Percentiles rank a stretch among this genome's conserved stretches.
These are phyloP conservation scores for Boletus rex-veris DNA, from an alignment of 768 basidiomycete species.

Conservation along the genomic window DNA sequence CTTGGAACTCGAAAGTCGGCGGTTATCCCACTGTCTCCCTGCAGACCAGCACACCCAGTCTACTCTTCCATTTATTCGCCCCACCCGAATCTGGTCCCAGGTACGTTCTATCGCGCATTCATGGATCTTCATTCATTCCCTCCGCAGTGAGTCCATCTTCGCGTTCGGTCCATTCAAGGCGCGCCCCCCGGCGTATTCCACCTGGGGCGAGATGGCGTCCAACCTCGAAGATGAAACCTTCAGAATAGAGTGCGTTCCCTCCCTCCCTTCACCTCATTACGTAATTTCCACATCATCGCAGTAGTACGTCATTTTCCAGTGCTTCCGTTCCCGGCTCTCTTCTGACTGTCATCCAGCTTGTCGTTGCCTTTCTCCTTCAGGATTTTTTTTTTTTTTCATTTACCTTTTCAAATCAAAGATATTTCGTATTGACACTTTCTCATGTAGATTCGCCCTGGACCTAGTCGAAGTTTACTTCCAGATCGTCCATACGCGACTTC, in stretches of 20 bases:
- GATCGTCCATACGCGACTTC: slow-evolving; percentile 84
- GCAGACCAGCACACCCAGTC: slow-evolving; percentile 59
- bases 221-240: slow-evolving; percentile 70
- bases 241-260: slow-evolving; percentile 74
- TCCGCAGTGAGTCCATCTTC: slow-evolving; percentile 38
- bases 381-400: slow-evolving; percentile 24
- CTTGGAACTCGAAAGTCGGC: slow-evolving; percentile 28
- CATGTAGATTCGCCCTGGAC: slow-evolving; percentile 79
- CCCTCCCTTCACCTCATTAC: slow-evolving; percentile 30
- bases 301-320: slow-evolving; percentile 21
- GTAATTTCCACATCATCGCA: slow-evolving; percentile 26
- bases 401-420: slow-evolving; percentile 18
- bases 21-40: slow-evolving; percentile 50
- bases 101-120: slow-evolving; percentile 20
- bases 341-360: slow-evolving; percentile 21
- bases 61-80: slow-evolving; percentile 70
- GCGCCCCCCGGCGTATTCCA: slow-evolving; percentile 51
- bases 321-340: slow-evolving; percentile 18
- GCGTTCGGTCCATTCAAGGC: slow-evolving; percentile 29
- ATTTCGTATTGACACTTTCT: not conserved
- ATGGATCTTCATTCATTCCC: slow-evolving; percentile 18
- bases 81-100: slow-evolving; percentile 60
- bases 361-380: slow-evolving; percentile 7
- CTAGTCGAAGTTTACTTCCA: slow-evolving; percentile 95
- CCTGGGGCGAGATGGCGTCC: slow-evolving; percentile 73